phyloP scores from a whole-genome alignment of 2,329 filamentous ascomycete species.

The Beauveria varroae region DNA sequence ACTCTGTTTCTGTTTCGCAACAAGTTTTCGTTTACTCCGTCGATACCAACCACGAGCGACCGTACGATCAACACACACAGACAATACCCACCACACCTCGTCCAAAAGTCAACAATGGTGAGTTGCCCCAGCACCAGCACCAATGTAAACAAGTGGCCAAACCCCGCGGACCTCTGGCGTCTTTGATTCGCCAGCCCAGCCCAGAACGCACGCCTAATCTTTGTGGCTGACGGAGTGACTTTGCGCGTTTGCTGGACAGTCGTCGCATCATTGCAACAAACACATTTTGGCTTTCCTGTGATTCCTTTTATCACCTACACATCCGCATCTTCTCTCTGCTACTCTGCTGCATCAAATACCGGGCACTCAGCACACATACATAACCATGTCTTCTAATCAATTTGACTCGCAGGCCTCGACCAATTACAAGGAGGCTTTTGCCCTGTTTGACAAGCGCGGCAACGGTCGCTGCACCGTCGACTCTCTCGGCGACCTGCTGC shows the following conservation, averaged over 20 bases:
- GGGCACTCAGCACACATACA: background rate
- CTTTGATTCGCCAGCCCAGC: constrained; percentile 26
- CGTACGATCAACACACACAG: constrained; percentile 1
- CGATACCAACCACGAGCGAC: background rate
- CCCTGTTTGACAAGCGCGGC: constrained; percentile 98
- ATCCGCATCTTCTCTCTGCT: background rate
- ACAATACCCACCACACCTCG: constrained; percentile 13
- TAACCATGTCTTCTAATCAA: constrained; percentile 43
- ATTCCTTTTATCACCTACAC: background rate
- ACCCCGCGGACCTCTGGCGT: constrained; percentile 20
- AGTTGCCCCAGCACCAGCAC: constrained; percentile 28
- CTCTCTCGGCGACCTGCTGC: constrained; percentile 84
- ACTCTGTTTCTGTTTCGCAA: background rate
- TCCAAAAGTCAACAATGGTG: constrained; percentile 25
- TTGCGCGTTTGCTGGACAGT: background rate
- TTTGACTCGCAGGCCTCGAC: constrained; percentile 61
- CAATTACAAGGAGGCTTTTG: constrained; percentile 99
- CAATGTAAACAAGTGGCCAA: constrained; percentile 24
- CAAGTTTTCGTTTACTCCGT: background rate
- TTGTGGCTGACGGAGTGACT: background rate
- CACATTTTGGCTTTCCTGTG: background rate
- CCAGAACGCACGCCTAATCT: constrained; percentile 5
- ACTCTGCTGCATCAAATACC: background rate
- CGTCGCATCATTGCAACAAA: background rate
- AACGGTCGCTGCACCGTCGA: constrained; percentile 84